Percentiles rank a stretch among this genome's conserved stretches.
Evolutionary conservation across 805 yeast genomes (phyloP).

Genomic region (Kuraishia ogatae): DNA sequence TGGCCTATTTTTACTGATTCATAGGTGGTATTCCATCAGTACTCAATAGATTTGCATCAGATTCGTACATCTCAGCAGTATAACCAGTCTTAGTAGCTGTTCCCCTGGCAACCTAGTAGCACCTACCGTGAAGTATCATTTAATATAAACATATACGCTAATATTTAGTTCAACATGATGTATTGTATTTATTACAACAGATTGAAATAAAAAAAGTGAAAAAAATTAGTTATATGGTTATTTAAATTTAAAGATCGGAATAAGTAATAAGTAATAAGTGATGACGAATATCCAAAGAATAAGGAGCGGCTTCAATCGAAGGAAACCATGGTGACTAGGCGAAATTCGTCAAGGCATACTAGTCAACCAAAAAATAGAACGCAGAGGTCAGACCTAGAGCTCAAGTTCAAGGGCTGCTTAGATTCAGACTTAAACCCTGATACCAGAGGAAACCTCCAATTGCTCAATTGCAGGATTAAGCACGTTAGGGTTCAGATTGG

Average conservation of each 20-base stretch:
- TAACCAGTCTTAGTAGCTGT: no score
- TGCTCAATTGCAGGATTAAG: conserved; percentile 53
- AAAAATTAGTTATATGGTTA: neutral
- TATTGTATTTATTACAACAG: neutral
- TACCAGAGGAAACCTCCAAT: conserved; percentile 45
- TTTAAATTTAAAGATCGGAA: neutral
- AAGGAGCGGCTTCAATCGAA: neutral
- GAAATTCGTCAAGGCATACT: neutral
- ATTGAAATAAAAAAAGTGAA: neutral
- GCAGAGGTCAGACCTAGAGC: neutral
- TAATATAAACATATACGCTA: no score
- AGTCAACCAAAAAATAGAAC: neutral
- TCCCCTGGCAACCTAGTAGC: no score
- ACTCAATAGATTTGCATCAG: no score
- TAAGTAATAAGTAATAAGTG: neutral
- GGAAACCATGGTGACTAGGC: neutral
- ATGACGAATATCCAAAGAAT: neutral
- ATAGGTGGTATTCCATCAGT: no score
- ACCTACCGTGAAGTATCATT: no score
- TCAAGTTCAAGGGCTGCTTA: neutral
- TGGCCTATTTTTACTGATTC: no score
- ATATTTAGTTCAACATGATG: neutral
- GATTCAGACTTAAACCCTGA: neutral
- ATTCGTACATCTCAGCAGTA: no score
- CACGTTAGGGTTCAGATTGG: conserved; percentile 61